Percentiles rank a stretch among this genome's conserved stretches.
Conservation (phyloP, 208 protist genomes). For the Porcisia hertigi region DNA sequence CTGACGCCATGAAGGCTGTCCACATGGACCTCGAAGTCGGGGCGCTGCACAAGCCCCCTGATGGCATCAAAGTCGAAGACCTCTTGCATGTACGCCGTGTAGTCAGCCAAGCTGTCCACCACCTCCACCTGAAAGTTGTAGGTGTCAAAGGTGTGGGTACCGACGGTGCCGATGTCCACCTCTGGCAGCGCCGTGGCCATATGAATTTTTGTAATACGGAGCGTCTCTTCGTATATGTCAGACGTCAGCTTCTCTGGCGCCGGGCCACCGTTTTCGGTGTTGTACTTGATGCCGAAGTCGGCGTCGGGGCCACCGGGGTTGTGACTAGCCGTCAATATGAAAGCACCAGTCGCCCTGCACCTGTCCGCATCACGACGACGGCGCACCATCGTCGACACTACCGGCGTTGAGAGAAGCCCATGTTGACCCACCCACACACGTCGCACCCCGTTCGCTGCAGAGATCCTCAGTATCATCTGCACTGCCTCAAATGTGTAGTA, state of each 20-base stretch:
- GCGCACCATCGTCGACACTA: slow-evolving; percentile 94
- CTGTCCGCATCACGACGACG: slow-evolving; percentile 54
- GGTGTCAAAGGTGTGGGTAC: slow-evolving; percentile 51
- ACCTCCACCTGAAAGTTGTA: slow-evolving; percentile 83
- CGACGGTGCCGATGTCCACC: slow-evolving; percentile 61
- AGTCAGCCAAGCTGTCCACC: slow-evolving; percentile 91
- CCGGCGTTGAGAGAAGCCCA: slow-evolving; percentile 96
- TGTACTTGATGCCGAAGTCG: slow-evolving; percentile 99
- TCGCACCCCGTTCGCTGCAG: slow-evolving; percentile 92
- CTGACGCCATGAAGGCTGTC: slow-evolving; percentile 96
- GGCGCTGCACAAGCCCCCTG: slow-evolving; percentile 57
- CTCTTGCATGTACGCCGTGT: slow-evolving; percentile 88
- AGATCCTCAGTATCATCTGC: slow-evolving; percentile 95
- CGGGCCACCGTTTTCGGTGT: slow-evolving; percentile 96
- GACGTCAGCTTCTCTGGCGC: slow-evolving; percentile 95
- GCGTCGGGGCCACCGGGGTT: slow-evolving; percentile 96
- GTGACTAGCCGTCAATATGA: slow-evolving; percentile 98
- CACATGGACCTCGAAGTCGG: slow-evolving; percentile 90
- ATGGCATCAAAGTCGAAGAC: slow-evolving; percentile 96
- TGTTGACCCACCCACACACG: slow-evolving; percentile 90
- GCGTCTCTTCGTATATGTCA: slow-evolving; percentile 91
- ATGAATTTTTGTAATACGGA: slow-evolving; percentile 61
- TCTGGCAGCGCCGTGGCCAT: slow-evolving; percentile 56
- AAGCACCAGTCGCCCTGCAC: slow-evolving; percentile 73
- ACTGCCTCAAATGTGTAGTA: slow-evolving; percentile 93